phyloP scores from a whole-genome alignment of 345 rosid genomes.

The Brassica incana region DNA sequence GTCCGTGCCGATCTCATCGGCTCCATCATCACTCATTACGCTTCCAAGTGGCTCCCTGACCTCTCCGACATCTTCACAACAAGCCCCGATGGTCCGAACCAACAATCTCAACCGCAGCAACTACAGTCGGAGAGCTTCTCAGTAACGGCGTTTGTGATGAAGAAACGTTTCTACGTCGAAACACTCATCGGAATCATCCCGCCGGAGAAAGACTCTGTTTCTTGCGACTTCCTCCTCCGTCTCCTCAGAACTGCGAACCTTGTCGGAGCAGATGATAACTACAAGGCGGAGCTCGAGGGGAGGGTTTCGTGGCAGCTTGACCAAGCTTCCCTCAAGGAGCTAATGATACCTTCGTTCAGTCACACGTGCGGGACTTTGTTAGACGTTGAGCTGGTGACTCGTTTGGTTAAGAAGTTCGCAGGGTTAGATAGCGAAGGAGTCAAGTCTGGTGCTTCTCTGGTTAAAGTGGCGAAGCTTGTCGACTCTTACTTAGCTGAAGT shows the following conservation, averaged over 20 bases:
- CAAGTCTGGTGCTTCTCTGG: constrained; percentile 49
- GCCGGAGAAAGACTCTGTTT: constrained; percentile 74
- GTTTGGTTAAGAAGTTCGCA: constrained; percentile 65
- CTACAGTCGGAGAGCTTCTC: constrained; percentile 51
- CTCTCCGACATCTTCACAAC: constrained; percentile 42
- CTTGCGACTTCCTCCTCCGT: constrained; percentile 81
- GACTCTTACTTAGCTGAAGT: constrained; percentile 79
- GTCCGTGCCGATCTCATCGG: constrained; percentile 82
- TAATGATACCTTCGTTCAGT: constrained; percentile 92
- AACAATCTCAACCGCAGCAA: constrained; percentile 15
- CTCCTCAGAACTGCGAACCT: constrained; percentile 79
- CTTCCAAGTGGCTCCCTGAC: constrained; percentile 89
- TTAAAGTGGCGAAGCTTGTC: constrained; percentile 79
- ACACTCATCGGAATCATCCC: constrained; percentile 80
- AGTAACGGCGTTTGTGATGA: constrained; percentile 66
- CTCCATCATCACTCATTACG: constrained; percentile 74
- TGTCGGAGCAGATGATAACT: constrained; percentile 60
- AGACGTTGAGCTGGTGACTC: constrained; percentile 68
- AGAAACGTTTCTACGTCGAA: constrained; percentile 71
- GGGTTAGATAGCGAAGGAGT: constrained; percentile 46
- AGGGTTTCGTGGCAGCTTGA: constrained; percentile 82
- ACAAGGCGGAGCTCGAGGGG: constrained; percentile 66
- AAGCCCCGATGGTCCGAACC: constrained; percentile 28
- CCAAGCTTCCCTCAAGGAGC: constrained; percentile 77
- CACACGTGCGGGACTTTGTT: constrained; percentile 74